A percentile compares a stretch with the other conserved stretches of the same genome.
phyloP scores from a whole-genome alignment of 164 flowering plant species.

The Cinnamomum micranthum region DNA sequence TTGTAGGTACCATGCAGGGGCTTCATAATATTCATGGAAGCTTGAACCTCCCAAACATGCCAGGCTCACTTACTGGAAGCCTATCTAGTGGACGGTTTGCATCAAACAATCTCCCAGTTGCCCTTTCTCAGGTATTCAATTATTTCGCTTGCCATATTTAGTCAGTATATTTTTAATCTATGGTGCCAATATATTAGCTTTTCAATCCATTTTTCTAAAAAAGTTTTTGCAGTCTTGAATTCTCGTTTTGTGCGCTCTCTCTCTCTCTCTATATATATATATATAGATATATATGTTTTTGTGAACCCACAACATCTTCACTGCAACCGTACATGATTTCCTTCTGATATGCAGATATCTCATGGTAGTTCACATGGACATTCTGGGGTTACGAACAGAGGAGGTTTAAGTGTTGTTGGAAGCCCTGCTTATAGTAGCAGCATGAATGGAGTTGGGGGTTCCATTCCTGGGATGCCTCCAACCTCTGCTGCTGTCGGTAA shows the following conservation, averaged over 20 bases:
- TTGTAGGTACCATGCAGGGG: slow-evolving; percentile 59
- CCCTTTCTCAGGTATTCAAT: slow-evolving; percentile 69
- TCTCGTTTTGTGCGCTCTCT: not conserved
- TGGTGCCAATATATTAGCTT: not conserved
- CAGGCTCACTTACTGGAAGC: slow-evolving; percentile 59
- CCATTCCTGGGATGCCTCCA: slow-evolving; percentile 63
- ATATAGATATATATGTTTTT: no score
- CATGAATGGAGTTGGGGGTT: slow-evolving; percentile 60
- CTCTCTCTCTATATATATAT: no score
- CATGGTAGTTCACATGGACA: slow-evolving; percentile 78
- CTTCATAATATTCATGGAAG: slow-evolving; percentile 72
- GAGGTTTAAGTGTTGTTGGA: slow-evolving; percentile 63
- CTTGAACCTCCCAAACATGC: slow-evolving; percentile 67
- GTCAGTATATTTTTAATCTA: not conserved
- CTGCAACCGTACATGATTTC: not conserved
- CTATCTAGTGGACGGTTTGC: slow-evolving; percentile 77
- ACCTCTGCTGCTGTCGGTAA: slow-evolving; percentile 50
- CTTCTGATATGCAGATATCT: slow-evolving; percentile 50
- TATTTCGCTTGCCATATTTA: not conserved
- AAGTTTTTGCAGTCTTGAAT: not conserved
- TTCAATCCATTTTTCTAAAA: not conserved
- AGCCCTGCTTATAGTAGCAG: slow-evolving; percentile 59
- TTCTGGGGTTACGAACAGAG: slow-evolving; percentile 74
- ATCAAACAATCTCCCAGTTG: slow-evolving; percentile 71
- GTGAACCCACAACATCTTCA: no score